Base-by-base conservation (phyloP, 164 flowering plant species). In the Taxillus chinensis region DNA sequence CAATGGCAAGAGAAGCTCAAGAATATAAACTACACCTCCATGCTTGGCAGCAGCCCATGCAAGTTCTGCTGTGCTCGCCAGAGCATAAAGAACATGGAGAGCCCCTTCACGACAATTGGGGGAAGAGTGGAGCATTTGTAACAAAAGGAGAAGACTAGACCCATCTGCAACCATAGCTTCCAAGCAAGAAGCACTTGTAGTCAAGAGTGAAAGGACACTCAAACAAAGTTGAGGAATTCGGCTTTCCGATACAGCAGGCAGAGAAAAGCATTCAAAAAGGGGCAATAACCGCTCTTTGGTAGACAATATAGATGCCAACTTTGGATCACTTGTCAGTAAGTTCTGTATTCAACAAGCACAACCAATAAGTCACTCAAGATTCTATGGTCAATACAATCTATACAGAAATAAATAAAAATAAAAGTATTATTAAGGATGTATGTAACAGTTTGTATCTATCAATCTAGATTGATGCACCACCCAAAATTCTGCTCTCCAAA, bases 21-120 rank as follows among this genome's bases (percentile, higher is more conserved):
- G 96, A 79, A 95, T 95, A 80, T 86, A 95, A 11, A 95, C 90
- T 10, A 87, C 99, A 55, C 99, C 99, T 68, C 99, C 99, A 81
- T 91, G 93, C 79, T 91, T 95, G 65, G 99, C 99, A 78, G 96
- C 97, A 42, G 95, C 84, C 99, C 99, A 95, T 62, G 97, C 97
- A 71, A 95, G 93, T 75, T 95, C 99, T 46, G 99, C 78, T 41
- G 99, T 95, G 81, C 95, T 82, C 60, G 99, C 99, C 83, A 95
- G 80, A 45, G 99, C 95, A 79, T 89, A 91, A 62, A 95, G 96
- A 72, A 95, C 96, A 82, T 91, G 99, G 39, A 95, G 85, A 71
- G 73, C 95, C 61, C 97, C 99, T 77, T 95, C 99, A 63, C 97
- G 91, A 67, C 97, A 91, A 67, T 70, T 77, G 12, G 96, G 92